Evolutionary conservation across 257 asterid species (phyloP), one percentile per base, ranked within the genome.

Genomic region (Vinca minor): DNA sequence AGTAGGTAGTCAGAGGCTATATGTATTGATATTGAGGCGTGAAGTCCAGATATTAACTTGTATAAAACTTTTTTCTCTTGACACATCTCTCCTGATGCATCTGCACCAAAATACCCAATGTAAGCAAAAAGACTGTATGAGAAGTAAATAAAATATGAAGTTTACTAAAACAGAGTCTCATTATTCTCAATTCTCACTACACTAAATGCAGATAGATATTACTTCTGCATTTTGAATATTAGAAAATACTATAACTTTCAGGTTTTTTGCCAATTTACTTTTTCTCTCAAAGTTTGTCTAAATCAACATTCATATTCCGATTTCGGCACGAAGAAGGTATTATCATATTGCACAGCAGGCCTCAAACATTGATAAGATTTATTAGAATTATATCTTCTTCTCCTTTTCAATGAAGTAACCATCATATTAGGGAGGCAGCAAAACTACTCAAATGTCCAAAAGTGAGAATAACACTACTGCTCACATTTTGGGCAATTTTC

Each of bases 1-100:
- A 91, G 91, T 49, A 91, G 88, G 78, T 85, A 91, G 39, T 86
- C 96, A 56, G 96, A 69, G 9, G 85, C 95, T 69, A 91, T 87
- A 75, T 91, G 97, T 70, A 83, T 77, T 41, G 97, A 91, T 54
- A 91, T 91, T 48, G 97, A 91, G 75, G 97, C 79, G 71, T 91
- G 97, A 60, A 91, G 95, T 69, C 96, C 96, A 9, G 97, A 91
- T 71, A 91, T 91, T 72, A 91, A 80, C 78, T 91, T 87, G 87
- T 81, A 91, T 21, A 91, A 65, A 64, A 87, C 89, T 74, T 83
- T 87, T 75, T 82, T 85, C 88, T 91, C 98, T 64, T 78, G 88
- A 67, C 98, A 91, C 63, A 82, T 76, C 81, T 91, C 94, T 67
- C 95, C 98, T 42, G 86, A 70, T 60, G 85, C 61, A 88, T 91